Percentiles rank a stretch among this genome's conserved stretches.
Evolutionary conservation across 768 basidiomycete genomes (phyloP).

Genomic region (Ephemerocybe angulata): DNA sequence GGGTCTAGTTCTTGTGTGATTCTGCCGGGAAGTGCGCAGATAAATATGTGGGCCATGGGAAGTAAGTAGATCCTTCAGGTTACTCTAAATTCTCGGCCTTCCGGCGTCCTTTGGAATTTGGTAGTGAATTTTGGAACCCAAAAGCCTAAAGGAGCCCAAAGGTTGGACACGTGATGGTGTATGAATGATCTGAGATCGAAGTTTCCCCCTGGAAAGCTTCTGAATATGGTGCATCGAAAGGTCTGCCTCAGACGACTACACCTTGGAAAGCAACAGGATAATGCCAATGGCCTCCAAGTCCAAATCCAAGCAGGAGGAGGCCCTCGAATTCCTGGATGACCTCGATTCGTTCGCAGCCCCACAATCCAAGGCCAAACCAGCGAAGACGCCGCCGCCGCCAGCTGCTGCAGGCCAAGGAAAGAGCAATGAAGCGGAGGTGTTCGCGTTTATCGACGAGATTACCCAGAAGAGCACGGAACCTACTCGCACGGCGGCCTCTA

Average conservation of each 20-base stretch:
- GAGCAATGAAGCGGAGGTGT: slow-evolving; percentile 75
- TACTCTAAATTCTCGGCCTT: not conserved
- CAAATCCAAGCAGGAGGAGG: slow-evolving; percentile 84
- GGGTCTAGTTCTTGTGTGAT: too few species aligned
- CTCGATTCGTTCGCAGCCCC: slow-evolving; percentile 71
- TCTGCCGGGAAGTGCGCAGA: too few species aligned
- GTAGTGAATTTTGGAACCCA: not conserved
- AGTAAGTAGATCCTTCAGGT: not conserved
- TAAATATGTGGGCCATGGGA: too few species aligned
- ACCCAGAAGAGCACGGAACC: slow-evolving; percentile 87
- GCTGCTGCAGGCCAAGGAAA: slow-evolving; percentile 24
- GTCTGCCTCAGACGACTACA: too few species aligned
- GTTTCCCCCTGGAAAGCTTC: too few species aligned
- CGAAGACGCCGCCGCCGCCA: slow-evolving; percentile 6
- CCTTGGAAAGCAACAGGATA: not conserved
- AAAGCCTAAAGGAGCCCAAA: not conserved
- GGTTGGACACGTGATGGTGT: not conserved
- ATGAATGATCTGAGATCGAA: not conserved
- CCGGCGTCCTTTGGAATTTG: not conserved
- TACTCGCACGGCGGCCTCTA: slow-evolving; percentile 45
- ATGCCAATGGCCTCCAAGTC: slow-evolving; percentile 41
- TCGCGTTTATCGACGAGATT: slow-evolving; percentile 93
- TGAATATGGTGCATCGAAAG: too few species aligned
- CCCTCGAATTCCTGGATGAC: slow-evolving; percentile 89
- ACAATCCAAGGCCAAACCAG: slow-evolving; percentile 17